Evolutionary conservation across 2,329 filamentous ascomycete species (phyloP).

Genomic region (Trichophyton simii): DNA sequence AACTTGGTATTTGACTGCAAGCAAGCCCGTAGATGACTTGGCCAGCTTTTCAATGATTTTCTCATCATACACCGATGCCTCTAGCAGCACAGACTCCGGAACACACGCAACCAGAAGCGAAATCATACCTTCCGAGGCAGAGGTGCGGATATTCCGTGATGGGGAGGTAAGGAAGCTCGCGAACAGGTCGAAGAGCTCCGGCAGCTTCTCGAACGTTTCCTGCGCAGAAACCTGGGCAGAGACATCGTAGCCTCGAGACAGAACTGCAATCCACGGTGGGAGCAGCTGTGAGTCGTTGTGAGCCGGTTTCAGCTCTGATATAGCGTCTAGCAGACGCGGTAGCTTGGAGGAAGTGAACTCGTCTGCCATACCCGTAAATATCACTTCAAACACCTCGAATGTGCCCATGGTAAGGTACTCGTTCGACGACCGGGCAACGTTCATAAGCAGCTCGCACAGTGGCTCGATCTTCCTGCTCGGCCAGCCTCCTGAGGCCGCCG

Average conservation of each 20-base stretch:
- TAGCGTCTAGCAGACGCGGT: constrained; percentile 77
- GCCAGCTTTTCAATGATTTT: constrained; percentile 71
- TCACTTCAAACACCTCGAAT: constrained; percentile 95
- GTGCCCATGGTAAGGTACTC: constrained; percentile 94
- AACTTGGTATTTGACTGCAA: constrained; percentile 83
- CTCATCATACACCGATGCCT: constrained; percentile 86
- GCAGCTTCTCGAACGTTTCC: constrained; percentile 82
- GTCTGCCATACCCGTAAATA: constrained; percentile 81
- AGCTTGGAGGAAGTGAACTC: constrained; percentile 82
- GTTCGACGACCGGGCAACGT: constrained; percentile 79
- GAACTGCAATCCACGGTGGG: constrained; percentile 89
- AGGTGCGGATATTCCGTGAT: constrained; percentile 85
- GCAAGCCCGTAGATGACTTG: constrained; percentile 56
- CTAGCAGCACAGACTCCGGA: constrained; percentile 66
- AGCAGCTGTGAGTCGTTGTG: constrained; percentile 89
- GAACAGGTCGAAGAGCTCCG: constrained; percentile 69
- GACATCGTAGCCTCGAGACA: constrained; percentile 89
- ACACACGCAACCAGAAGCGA: constrained; percentile 88
- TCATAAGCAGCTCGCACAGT: constrained; percentile 76
- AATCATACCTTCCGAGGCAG: constrained; percentile 85
- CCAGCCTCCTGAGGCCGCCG: constrained; percentile 80
- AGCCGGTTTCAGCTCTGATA: constrained; percentile 79
- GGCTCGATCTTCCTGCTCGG: constrained; percentile 91
- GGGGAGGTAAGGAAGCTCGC: constrained; percentile 71
- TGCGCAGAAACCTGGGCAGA: constrained; percentile 77